A percentile compares a stretch with the other conserved stretches of the same genome.
These are phyloP conservation scores for Graphilbum fragrans DNA, from an alignment of 2,329 filamentous ascomycete genomes.

Conservation along the genomic window DNA sequence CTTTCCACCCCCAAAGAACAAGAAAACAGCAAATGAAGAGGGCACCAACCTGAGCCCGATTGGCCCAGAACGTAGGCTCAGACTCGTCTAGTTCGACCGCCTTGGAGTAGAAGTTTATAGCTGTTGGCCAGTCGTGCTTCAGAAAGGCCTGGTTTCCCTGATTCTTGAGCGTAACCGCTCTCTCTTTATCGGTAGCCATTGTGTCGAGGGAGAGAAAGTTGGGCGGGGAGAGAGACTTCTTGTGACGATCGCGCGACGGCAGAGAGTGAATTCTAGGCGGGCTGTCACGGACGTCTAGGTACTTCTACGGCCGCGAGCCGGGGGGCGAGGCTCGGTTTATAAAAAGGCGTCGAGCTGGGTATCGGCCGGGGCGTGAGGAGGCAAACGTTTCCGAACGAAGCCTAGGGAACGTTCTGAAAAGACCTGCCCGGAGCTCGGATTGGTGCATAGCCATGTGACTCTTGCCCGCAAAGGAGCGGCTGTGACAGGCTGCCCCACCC, in stretches of 20 bases:
- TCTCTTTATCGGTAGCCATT: conserved; percentile 34
- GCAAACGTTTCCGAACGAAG: conserved; percentile 4
- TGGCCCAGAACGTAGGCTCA: conserved; percentile 85
- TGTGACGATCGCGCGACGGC: background rate
- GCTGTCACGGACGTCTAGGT: too few relatives aligned
- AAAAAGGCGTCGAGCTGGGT: background rate
- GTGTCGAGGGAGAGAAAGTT: background rate
- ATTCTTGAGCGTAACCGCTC: conserved; percentile 77
- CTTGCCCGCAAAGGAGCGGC: too few relatives aligned
- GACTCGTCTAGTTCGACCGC: conserved; percentile 75
- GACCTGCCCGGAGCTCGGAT: too few relatives aligned
- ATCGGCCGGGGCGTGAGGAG: background rate
- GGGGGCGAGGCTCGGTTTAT: too few relatives aligned
- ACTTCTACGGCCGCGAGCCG: too few relatives aligned
- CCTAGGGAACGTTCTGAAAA: conserved; percentile 8
- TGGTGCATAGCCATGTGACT: background rate
- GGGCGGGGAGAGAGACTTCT: background rate
- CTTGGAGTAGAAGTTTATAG: conserved; percentile 73
- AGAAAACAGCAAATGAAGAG: conserved; percentile 1
- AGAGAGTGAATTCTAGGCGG: background rate
- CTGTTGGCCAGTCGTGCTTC: conserved; percentile 71
- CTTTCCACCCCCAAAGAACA: conserved; percentile 7
- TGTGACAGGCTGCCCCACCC: too few relatives aligned
- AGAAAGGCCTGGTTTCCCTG: conserved; percentile 90
- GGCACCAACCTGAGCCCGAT: conserved; percentile 75